phyloP scores from a whole-genome alignment of 2,329 filamentous ascomycete species.

The Calcarisporium arbuscula region DNA sequence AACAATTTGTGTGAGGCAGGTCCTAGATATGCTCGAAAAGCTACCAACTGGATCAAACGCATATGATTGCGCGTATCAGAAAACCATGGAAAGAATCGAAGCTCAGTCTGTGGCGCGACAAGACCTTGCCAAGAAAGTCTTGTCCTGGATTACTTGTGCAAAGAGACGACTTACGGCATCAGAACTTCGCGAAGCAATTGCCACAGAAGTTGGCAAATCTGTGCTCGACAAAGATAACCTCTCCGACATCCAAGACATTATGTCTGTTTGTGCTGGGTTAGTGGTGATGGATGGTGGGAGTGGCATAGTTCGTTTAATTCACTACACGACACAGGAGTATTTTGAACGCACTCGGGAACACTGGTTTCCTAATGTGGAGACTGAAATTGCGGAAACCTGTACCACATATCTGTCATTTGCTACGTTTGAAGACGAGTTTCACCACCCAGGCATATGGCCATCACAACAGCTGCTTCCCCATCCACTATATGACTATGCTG shows the following conservation, averaged over 20 bases:
- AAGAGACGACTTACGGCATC: conserved; percentile 22
- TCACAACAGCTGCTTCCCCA: neutral
- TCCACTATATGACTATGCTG: neutral
- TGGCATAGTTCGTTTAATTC: conserved; percentile 32
- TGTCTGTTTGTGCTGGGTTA: conserved; percentile 34
- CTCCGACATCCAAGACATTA: conserved; percentile 22
- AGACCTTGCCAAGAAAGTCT: conserved; percentile 29
- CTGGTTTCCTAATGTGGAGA: conserved; percentile 26
- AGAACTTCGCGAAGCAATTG: conserved; percentile 38
- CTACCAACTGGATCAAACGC: conserved; percentile 22
- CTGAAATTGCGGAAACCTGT: conserved; percentile 22
- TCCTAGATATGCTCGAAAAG: conserved; percentile 23
- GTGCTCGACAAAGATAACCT: conserved; percentile 29
- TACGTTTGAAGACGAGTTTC: conserved; percentile 11
- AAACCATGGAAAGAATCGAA: conserved; percentile 36
- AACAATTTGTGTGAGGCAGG: conserved; percentile 20
- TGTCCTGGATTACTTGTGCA: conserved; percentile 35
- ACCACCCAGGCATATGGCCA: neutral
- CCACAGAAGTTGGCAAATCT: conserved; percentile 19
- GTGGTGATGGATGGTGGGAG: conserved; percentile 33
- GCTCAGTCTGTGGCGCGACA: conserved; percentile 23
- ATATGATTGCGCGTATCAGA: conserved; percentile 32
- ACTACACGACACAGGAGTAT: conserved; percentile 41
- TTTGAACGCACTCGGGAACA: conserved; percentile 21
- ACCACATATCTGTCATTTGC: conserved; percentile 29